Evolutionary conservation across 768 basidiomycete species (phyloP), one percentile per base, ranked within the genome.

Genomic region (Podaxis sp.): DNA sequence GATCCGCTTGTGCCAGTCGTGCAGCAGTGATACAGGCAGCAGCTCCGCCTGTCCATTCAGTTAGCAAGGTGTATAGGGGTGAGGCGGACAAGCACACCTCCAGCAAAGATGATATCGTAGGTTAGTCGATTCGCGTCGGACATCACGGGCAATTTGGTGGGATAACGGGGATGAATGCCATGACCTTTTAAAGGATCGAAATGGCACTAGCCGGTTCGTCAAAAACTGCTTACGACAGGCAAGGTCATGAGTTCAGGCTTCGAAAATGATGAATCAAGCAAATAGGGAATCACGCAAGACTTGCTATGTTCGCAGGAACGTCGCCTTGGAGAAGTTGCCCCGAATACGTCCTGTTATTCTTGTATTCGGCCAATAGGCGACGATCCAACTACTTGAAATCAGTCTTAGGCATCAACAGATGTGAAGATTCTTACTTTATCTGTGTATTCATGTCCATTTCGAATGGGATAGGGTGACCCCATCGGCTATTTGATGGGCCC

Each of bases 1-100:
- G 81, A 46, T 87, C 81, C 0, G 85, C 83, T 0, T 77, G 77
- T 0, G 82, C 76, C 2, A 90, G 78, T 37, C 87, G 80, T 0
- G 82, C 79, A 10, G 85, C 87, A 17, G 79, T 70, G 8, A 89
- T 74, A 65, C 87, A 87, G 4, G 81, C 85, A n/a, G 80, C 64
- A 3, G 85, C 77, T 36, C 87, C 87, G 40, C 82, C 81, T 82
- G 58, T 51, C 56, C 46, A 37, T 4, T 40, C 22, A 17, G 15
- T 44, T 36, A 38, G 26, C 36, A 33, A 24, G 28, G 28, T 12
- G 37, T 20, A 46, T 20, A 2, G n/a, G 3, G 33, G 17, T 55
- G 10, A 58, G 24, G 52, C 12, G 37, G 15, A 51, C 6, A 30
- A 24, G 5, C 70, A 52, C 63, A 86, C 86, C 86, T 66, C 86